Percentiles rank a stretch among this genome's conserved stretches.
Evolutionary conservation across 2,329 filamentous ascomycete species (phyloP).

Genomic region (Arachnopeziza araneosa): DNA sequence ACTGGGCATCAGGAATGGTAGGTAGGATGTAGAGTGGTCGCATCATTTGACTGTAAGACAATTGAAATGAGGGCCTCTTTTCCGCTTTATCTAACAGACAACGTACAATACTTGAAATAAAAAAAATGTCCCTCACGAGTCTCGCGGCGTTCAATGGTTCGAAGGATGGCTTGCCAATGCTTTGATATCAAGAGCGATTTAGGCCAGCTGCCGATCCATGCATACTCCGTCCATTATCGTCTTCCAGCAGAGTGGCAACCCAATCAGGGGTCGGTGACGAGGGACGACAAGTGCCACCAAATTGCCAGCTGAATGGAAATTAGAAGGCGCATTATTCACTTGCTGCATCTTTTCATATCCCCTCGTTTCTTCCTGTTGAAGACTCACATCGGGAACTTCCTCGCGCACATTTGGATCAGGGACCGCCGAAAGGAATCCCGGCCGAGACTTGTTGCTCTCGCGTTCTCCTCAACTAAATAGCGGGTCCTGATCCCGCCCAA

Average conservation of each 20-base stretch:
- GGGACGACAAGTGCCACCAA: no score
- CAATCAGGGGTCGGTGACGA: not conserved
- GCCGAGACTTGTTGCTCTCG: not conserved
- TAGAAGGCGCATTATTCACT: not conserved
- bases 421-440: not conserved
- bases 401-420: not conserved
- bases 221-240: not conserved
- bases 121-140: no score
- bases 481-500: not conserved
- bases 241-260: not conserved
- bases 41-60: no score
- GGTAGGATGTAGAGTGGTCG: no score
- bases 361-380: not conserved
- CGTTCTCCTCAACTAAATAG: not conserved
- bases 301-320: no score
- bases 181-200: not conserved
- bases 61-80: no score
- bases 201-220: not conserved
- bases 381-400: not conserved
- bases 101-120: no score
- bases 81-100: no score
- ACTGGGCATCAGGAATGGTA: not conserved
- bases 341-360: not conserved
- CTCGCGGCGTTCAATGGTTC: no score
- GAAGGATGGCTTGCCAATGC: not conserved